Base-by-base conservation (phyloP, 2,329 filamentous ascomycete species). In the Hypoxylon sp. region DNA sequence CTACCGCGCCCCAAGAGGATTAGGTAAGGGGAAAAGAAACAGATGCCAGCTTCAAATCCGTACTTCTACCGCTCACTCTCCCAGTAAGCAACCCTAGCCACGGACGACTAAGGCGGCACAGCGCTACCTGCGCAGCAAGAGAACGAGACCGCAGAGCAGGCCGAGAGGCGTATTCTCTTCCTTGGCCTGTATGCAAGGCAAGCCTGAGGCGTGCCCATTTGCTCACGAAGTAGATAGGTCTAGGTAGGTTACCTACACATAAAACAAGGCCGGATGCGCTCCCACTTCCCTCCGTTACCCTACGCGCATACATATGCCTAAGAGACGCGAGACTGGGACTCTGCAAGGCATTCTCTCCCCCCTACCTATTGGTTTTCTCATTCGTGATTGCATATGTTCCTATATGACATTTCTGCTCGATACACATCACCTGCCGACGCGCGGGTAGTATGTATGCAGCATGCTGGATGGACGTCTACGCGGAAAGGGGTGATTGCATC, bases 1-100 rank as follows among this genome's bases (percentile, higher is more conserved):
- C n/a, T n/a, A n/a, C 38, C 43, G 60, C 58, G 63, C 57, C 23
- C 51, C 61, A 48, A 64, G 63, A 64, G 61, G 58, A 64, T 62
- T 54, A 62, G 62, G 38, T 64, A 55, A 58, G 60, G 51, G 60
- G 60, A 49, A 47, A 55, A 51, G 41, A 21, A 24, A 29, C 35
- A 29, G 38, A 42, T n/a, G n/a, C n/a, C n/a, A n/a, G n/a, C 51
- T 48, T 43, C 48, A 24, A n/a, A 20, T 49, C 24, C 38, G 21
- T 35, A 18, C 60, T 15, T 18, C 35, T 20, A 48, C 21, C 55
- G 54, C 38, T 35, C 50, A 40, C 24, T 38, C 26, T 48, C 35
- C 41, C 40, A 6, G 10, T n/a, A 13, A 13, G 35, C 24, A 41
- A 21, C n/a, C 42, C 11, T 11, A 23, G 24, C 38, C 31, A 35